phyloP scores from a whole-genome alignment of 495 filamentous ascomycete genomes.

The Penicillium argentinense region DNA sequence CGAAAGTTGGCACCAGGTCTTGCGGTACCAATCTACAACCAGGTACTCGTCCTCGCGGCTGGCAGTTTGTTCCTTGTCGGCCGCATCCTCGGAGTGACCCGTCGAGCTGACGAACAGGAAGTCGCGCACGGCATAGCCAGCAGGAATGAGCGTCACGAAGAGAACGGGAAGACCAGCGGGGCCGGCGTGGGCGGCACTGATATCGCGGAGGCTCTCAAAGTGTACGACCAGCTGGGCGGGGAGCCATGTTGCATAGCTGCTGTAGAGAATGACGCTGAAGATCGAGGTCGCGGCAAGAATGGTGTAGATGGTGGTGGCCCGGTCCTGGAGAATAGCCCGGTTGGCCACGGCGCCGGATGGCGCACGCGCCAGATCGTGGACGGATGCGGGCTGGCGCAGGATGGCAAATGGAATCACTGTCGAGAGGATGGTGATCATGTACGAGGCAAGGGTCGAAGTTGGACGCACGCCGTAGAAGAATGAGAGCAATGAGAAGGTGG shows the following conservation, averaged over 20 bases:
- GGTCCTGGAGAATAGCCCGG: constrained; percentile 68
- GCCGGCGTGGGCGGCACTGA: constrained; percentile 61
- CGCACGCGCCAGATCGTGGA: constrained; percentile 57
- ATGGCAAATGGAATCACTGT: constrained; percentile 69
- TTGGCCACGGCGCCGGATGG: constrained; percentile 52
- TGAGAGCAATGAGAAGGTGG: constrained; percentile 65
- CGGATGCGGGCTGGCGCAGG: constrained; percentile 60
- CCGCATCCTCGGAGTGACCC: constrained; percentile 36
- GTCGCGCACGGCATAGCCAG: constrained; percentile 64
- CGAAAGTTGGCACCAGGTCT: constrained; percentile 54
- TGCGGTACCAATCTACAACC: constrained; percentile 54
- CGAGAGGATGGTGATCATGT: constrained; percentile 64
- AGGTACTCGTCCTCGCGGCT: constrained; percentile 58
- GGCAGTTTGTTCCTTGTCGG: constrained; percentile 53
- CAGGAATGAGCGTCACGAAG: constrained; percentile 56
- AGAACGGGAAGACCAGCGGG: constrained; percentile 46
- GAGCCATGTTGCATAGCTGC: constrained; percentile 63
- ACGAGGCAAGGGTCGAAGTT: constrained; percentile 53
- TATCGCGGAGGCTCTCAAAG: constrained; percentile 65
- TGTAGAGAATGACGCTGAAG: constrained; percentile 64
- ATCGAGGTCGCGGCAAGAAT: constrained; percentile 64
- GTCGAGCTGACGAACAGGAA: constrained; percentile 76
- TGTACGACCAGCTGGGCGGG: constrained; percentile 65
- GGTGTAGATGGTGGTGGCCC: constrained; percentile 59
- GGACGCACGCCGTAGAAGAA: constrained; percentile 71